A percentile compares a stretch with the other conserved stretches of the same genome.
phyloP scores from a whole-genome alignment of 2,329 filamentous ascomycete species.

The Botrytis cinerea region DNA sequence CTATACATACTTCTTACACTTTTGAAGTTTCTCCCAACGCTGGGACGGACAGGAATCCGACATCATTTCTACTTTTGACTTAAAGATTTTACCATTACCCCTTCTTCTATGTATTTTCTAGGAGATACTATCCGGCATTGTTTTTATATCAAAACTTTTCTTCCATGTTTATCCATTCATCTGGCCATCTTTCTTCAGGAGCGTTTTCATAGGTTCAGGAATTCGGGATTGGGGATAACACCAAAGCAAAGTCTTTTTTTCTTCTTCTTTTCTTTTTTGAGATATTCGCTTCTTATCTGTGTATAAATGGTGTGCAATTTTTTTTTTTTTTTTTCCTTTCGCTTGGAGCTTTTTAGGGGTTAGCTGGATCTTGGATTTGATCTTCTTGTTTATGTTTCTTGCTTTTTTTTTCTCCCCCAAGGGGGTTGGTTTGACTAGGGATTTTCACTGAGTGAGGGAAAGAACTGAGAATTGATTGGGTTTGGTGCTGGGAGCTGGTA shows the following conservation, averaged over 20 bases:
- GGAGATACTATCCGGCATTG: slow-evolving; percentile 15
- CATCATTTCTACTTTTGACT: neutral
- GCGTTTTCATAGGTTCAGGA: slow-evolving; percentile 10
- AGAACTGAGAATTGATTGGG: neutral
- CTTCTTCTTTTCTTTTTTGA: neutral
- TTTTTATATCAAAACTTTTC: slow-evolving; percentile 8
- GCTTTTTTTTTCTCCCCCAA: neutral
- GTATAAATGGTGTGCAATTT: slow-evolving; percentile 4
- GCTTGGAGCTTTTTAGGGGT: neutral
- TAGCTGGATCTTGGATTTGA: neutral
- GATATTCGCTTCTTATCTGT: slow-evolving; percentile 6
- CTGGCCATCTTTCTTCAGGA: neutral
- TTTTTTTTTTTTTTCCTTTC: neutral
- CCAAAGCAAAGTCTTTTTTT: neutral
- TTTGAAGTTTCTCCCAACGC: neutral
- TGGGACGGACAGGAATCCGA: neutral
- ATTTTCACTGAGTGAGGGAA: neutral
- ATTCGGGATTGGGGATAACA: neutral
- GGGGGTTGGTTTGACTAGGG: neutral
- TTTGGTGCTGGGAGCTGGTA: neutral
- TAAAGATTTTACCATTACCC: neutral
- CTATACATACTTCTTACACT: slow-evolving; percentile 12
- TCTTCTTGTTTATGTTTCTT: slow-evolving; percentile 17
- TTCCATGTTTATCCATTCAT: neutral
- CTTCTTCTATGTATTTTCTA: slow-evolving; percentile 18